A percentile compares a stretch with the other conserved stretches of the same genome.
Evolutionary conservation across 2,329 filamentous ascomycete genomes (phyloP).

Genomic region (Eutypella sp.): DNA sequence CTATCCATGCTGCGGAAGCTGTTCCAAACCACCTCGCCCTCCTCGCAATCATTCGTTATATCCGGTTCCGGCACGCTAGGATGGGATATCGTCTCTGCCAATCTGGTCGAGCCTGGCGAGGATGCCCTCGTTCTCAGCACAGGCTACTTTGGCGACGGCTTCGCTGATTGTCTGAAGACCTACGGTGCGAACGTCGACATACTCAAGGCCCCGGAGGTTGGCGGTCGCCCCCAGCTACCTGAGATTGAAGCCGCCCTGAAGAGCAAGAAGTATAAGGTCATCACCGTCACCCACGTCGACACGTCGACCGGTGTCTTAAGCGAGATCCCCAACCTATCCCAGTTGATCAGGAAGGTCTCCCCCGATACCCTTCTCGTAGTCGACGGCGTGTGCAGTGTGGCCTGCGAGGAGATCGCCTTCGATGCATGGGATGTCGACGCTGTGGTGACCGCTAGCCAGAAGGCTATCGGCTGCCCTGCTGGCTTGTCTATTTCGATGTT

Average conservation of each 20-base stretch:
- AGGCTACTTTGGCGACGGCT: conserved; percentile 95
- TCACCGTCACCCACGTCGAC: conserved; percentile 96
- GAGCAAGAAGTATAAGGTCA: conserved; percentile 86
- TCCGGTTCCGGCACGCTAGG: conserved; percentile 92
- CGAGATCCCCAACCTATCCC: conserved; percentile 78
- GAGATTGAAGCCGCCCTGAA: conserved; percentile 86
- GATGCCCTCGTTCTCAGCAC: conserved; percentile 90
- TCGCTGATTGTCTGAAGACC: conserved; percentile 84
- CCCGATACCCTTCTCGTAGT: conserved; percentile 89
- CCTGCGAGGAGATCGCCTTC: conserved; percentile 91
- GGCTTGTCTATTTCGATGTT: conserved; percentile 93
- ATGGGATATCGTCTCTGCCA: conserved; percentile 95
- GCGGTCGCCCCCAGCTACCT: conserved; percentile 76
- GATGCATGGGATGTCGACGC: conserved; percentile 92
- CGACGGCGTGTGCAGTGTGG: conserved; percentile 95
- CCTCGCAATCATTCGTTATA: conserved; percentile 86
- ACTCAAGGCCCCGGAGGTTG: conserved; percentile 83
- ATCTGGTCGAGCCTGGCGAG: conserved; percentile 84
- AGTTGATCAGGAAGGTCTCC: conserved; percentile 78
- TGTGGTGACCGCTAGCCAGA: conserved; percentile 91
- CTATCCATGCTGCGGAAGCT: conserved; percentile 84
- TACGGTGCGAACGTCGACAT: conserved; percentile 90
- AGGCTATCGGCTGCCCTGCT: conserved; percentile 92
- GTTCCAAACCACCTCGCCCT: conserved; percentile 80
- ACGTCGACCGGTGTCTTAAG: conserved; percentile 94